These are phyloP conservation scores for Atkinsonella hypoxylon DNA, from an alignment of 2,329 filamentous ascomycete genomes.

Conservation along the genomic window DNA sequence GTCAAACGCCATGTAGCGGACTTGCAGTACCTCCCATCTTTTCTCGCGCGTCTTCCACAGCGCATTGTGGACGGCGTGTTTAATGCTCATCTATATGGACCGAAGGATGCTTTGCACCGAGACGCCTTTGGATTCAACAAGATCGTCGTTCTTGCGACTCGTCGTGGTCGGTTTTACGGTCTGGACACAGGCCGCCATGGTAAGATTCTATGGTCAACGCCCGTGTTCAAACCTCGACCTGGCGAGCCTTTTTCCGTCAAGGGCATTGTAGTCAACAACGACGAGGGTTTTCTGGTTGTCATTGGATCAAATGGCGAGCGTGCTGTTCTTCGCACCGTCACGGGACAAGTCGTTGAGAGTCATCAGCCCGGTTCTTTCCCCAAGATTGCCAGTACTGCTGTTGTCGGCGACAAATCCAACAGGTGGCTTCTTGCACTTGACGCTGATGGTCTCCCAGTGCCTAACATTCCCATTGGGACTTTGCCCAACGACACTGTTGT, in stretches of 20 bases:
- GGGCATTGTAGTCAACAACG: conserved; percentile 51
- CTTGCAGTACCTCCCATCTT: conserved; percentile 62
- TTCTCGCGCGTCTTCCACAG: conserved; percentile 55
- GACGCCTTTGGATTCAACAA: conserved; percentile 87
- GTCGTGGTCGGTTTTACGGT: conserved; percentile 66
- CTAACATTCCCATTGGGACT: conserved; percentile 31
- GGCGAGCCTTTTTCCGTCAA: conserved; percentile 53
- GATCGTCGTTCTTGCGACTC: conserved; percentile 67
- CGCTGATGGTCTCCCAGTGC: conserved; percentile 32
- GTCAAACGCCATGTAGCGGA: conserved; percentile 72
- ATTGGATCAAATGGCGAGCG: conserved; percentile 50
- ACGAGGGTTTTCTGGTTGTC: conserved; percentile 42
- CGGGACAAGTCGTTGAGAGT: conserved; percentile 31
- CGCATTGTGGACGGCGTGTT: conserved; percentile 55
- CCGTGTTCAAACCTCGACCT: conserved; percentile 44
- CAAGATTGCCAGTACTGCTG: conserved; percentile 27
- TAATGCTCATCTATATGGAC: conserved; percentile 37
- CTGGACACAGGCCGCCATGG: conserved; percentile 68
- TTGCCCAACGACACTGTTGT: conserved; percentile 43
- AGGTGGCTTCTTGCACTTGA: conserved; percentile 44
- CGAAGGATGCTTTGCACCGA: conserved; percentile 38
- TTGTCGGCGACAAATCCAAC: conserved; percentile 40
- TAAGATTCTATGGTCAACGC: conserved; percentile 61
- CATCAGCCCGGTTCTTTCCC: conserved; percentile 1
- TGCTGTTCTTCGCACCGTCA: conserved; percentile 40